phyloP scores from a whole-genome alignment of 352 stramenopile species.

The Phytophthora podocarpi region DNA sequence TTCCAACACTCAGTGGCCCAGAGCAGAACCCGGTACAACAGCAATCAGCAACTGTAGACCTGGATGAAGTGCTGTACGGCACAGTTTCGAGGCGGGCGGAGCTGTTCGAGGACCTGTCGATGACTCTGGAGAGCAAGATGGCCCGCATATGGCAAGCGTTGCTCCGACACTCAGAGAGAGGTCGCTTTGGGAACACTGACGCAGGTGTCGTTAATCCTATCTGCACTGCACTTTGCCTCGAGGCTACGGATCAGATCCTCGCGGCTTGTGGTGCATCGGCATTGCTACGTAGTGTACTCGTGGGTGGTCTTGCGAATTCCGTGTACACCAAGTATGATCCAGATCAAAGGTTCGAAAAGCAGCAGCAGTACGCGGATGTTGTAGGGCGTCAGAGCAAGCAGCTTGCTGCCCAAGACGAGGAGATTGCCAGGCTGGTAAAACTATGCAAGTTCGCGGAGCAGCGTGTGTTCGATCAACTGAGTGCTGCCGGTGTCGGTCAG shows the following conservation, averaged over 20 bases:
- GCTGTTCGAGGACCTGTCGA: conserved; percentile 25
- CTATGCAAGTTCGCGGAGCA: conserved; percentile 28
- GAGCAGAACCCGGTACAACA: background rate
- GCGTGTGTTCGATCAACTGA: conserved; percentile 38
- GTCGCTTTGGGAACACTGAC: conserved; percentile 42
- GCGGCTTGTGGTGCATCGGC: conserved; percentile 38
- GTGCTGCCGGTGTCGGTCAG: conserved; percentile 26
- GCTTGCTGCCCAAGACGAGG: conserved; percentile 29
- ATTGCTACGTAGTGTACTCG: conserved; percentile 50
- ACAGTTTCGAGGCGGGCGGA: conserved; percentile 18
- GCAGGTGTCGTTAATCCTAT: conserved; percentile 51
- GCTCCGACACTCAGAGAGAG: conserved; percentile 62
- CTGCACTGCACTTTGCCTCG: conserved; percentile 61
- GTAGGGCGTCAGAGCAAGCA: conserved; percentile 30
- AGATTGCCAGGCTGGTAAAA: conserved; percentile 16
- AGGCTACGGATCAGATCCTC: conserved; percentile 48
- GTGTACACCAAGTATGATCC: conserved; percentile 61
- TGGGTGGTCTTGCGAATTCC: conserved; percentile 66
- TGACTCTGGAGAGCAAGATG: conserved; percentile 52
- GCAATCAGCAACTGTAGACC: conserved; percentile 6
- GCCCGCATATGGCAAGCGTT: conserved; percentile 61
- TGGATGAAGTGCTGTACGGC: conserved; percentile 31
- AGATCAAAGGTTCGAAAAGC: conserved; percentile 32
- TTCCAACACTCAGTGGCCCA: conserved; percentile 15
- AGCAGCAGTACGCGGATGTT: conserved; percentile 54